Evolutionary conservation across 2,329 filamentous ascomycete species (phyloP).

Genomic region (Chaetomium strumarium): DNA sequence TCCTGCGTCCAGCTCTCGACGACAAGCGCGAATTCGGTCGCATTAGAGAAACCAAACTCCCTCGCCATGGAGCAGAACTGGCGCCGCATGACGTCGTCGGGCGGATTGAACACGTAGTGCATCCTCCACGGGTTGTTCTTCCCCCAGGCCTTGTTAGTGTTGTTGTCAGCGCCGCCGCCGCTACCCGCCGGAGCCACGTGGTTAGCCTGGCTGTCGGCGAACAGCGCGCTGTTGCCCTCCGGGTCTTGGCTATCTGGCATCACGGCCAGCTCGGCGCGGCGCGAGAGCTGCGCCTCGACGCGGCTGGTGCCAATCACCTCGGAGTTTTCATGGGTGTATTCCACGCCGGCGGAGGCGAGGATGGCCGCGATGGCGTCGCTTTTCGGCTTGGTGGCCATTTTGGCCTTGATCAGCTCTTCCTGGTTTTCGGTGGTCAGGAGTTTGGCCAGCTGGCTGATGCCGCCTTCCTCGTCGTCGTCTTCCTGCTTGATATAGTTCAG

Average conservation of each 20-base stretch:
- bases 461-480: constrained; percentile 46
- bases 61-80: constrained; percentile 91
- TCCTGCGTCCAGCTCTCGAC: constrained; percentile 89
- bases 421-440: constrained; percentile 46
- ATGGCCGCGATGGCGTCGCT: constrained; percentile 84
- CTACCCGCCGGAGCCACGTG: constrained; percentile 11
- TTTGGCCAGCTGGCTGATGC: constrained; percentile 66
- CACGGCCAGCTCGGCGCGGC: constrained; percentile 61
- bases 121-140: constrained; percentile 26
- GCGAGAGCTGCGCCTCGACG: constrained; percentile 79
- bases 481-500: constrained; percentile 41
- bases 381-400: constrained; percentile 32
- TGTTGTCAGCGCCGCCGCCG: not conserved
- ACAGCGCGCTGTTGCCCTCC: constrained; percentile 48
- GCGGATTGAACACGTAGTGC: constrained; percentile 61
- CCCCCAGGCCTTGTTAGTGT: no score
- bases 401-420: constrained; percentile 32
- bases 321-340: constrained; percentile 94
- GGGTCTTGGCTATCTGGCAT: constrained; percentile 20
- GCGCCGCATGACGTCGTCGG: constrained; percentile 63
- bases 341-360: constrained; percentile 77
- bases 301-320: constrained; percentile 91
- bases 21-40: constrained; percentile 79
- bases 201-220: constrained; percentile 44
- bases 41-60: constrained; percentile 68